Conservation (phyloP, 345 rosid species). For the Gossypium ekmanianum region DNA sequence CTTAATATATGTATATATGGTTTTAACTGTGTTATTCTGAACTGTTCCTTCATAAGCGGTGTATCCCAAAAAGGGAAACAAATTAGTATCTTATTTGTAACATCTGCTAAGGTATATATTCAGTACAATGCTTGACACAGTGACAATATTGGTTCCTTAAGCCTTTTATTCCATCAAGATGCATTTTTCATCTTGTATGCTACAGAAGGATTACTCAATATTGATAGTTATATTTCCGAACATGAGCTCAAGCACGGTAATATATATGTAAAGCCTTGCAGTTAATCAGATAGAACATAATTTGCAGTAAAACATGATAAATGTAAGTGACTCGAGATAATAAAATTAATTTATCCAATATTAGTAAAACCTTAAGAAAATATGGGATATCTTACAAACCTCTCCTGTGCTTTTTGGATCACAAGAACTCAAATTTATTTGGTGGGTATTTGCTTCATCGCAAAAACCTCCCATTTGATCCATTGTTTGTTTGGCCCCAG, state of each 20-base stretch:
- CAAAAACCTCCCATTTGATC: conserved; percentile 30
- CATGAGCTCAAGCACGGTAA: not conserved
- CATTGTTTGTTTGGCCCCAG: conserved; percentile 36
- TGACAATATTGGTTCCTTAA: not conserved
- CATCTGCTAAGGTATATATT: not conserved
- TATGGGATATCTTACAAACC: conserved; percentile 33
- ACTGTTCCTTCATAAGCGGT: not conserved
- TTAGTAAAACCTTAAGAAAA: not conserved
- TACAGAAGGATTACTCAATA: not conserved
- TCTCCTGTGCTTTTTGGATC: conserved; percentile 29
- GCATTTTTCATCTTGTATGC: not conserved
- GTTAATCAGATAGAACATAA: not conserved
- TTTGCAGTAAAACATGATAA: not conserved
- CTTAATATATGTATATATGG: not conserved
- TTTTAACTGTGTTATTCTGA: not conserved
- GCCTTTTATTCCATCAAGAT: not conserved
- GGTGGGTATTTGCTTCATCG: conserved; percentile 18
- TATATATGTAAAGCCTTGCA: not conserved
- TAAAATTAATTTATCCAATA: not conserved
- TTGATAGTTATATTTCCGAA: not conserved
- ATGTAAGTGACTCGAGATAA: not conserved
- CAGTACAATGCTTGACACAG: not conserved
- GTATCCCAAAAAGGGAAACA: not conserved
- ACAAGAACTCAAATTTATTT: conserved; percentile 20
- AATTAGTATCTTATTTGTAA: not conserved